Evolutionary conservation across 805 yeast genomes (phyloP).

Genomic region (Barnettozyma pratensis): DNA sequence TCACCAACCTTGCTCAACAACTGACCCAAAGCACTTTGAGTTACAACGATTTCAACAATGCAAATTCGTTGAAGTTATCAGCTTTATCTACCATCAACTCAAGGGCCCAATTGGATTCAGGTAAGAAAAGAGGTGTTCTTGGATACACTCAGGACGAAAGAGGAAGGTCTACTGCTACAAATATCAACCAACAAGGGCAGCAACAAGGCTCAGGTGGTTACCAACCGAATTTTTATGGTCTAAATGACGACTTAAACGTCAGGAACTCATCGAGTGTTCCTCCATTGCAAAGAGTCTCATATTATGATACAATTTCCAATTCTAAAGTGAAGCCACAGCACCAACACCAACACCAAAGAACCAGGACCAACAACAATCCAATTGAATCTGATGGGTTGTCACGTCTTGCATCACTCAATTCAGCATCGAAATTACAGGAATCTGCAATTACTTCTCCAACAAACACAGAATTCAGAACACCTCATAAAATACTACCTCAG

Average conservation of each 20-base stretch:
- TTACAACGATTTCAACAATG: slow-evolving; percentile 17
- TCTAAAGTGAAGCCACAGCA: not conserved
- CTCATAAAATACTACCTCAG: slow-evolving; percentile 2
- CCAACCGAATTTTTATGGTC: not conserved
- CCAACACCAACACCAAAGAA: slow-evolving; percentile 1
- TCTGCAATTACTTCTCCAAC: not conserved
- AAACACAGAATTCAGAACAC: slow-evolving; percentile 9
- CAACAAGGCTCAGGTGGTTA: not conserved
- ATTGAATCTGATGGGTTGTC: slow-evolving; percentile 13
- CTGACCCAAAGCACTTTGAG: slow-evolving; percentile 17
- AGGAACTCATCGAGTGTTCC: slow-evolving; percentile 22
- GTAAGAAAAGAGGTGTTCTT: slow-evolving; percentile 21
- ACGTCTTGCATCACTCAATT: slow-evolving; percentile 18
- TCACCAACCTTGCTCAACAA: slow-evolving; percentile 26
- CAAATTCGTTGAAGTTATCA: slow-evolving; percentile 52
- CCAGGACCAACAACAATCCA: not conserved
- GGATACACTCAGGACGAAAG: slow-evolving; percentile 8
- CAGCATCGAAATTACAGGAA: slow-evolving; percentile 16
- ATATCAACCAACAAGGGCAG: slow-evolving; percentile 1
- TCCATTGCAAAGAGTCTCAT: slow-evolving; percentile 22
- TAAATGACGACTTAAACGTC: slow-evolving; percentile 2
- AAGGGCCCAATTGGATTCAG: slow-evolving; percentile 39
- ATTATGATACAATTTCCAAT: slow-evolving; percentile 16
- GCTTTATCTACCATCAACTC: slow-evolving; percentile 63
- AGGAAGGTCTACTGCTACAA: slow-evolving; percentile 10